phyloP scores from a whole-genome alignment of 768 basidiomycete species.

The Porphyrellus cyaneotinctus region DNA sequence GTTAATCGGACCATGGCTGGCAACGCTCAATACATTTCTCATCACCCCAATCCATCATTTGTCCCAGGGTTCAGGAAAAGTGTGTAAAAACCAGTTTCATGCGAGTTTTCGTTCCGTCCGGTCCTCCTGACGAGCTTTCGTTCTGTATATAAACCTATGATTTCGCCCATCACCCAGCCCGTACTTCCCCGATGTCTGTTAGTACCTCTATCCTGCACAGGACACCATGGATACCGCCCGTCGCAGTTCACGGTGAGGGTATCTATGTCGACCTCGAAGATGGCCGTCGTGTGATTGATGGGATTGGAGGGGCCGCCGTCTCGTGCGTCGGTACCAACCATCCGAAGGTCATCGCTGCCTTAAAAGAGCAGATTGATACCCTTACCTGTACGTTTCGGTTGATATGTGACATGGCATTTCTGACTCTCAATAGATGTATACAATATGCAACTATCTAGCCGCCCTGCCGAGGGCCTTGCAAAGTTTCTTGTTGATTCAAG shows the following conservation, averaged over 20 bases:
- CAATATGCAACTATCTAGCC: constrained; percentile 78
- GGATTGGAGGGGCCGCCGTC: constrained; percentile 83
- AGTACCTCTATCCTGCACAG: constrained; percentile 52
- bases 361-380: constrained; percentile 78
- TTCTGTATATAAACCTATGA: not conserved
- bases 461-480: constrained; percentile 79
- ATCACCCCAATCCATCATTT: not conserved
- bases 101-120: not conserved
- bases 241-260: constrained; percentile 63
- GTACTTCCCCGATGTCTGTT: constrained; percentile 13
- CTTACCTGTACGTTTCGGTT: constrained; percentile 56
- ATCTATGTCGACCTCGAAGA: constrained; percentile 69
- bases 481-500: constrained; percentile 58
- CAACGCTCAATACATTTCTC: not conserved
- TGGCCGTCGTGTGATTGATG: constrained; percentile 70
- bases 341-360: constrained; percentile 64
- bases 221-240: constrained; percentile 69
- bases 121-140: not conserved
- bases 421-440: constrained; percentile 62
- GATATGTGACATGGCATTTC: not conserved
- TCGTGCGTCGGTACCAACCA: constrained; percentile 72
- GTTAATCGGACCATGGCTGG: not conserved
- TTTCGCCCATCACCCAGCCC: not conserved
- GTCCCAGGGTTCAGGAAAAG: not conserved
- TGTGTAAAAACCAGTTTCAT: not conserved